Evolutionary conservation across 2,329 filamentous ascomycete species (phyloP).

Genomic region (Orbilia quercus): DNA sequence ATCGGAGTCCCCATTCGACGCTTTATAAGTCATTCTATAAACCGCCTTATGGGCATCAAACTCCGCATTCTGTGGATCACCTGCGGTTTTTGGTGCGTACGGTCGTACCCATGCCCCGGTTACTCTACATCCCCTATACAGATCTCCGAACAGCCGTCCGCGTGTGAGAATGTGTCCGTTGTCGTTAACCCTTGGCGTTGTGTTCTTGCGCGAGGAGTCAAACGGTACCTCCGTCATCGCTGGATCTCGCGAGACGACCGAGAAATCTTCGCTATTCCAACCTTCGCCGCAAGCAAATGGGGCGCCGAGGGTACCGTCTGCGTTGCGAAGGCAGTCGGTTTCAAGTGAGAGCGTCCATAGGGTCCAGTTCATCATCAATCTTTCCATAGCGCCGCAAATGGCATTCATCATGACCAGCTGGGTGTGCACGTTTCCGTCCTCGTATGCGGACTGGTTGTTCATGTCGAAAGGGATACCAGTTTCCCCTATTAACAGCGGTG

Average conservation of each 20-base stretch:
- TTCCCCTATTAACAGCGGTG: conserved; percentile 64
- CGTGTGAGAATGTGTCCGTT: conserved; percentile 56
- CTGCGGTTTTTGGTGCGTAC: conserved; percentile 64
- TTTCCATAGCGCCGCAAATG: conserved; percentile 64
- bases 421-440: conserved; percentile 63
- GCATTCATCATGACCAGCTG: conserved; percentile 64
- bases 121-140: conserved; percentile 63
- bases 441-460: conserved; percentile 62
- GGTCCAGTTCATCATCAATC: conserved; percentile 60
- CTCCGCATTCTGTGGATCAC: conserved; percentile 61
- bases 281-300: conserved; percentile 62
- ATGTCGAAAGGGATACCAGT: conserved; percentile 65
- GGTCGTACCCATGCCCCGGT: conserved; percentile 64
- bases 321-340: conserved; percentile 64
- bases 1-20: conserved; percentile 35
- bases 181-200: conserved; percentile 51
- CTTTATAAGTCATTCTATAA: conserved; percentile 62
- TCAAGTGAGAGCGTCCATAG: conserved; percentile 63
- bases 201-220: conserved; percentile 61
- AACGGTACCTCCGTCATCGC: conserved; percentile 61
- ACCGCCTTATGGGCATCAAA: conserved; percentile 63
- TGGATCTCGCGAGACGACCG: conserved; percentile 63
- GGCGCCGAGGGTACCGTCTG: conserved; percentile 55
- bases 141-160: conserved; percentile 60
- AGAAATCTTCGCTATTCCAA: conserved; percentile 66